These are phyloP conservation scores for Globisporangium perplexum DNA, from an alignment of 352 stramenopile genomes.

Conservation along the genomic window DNA sequence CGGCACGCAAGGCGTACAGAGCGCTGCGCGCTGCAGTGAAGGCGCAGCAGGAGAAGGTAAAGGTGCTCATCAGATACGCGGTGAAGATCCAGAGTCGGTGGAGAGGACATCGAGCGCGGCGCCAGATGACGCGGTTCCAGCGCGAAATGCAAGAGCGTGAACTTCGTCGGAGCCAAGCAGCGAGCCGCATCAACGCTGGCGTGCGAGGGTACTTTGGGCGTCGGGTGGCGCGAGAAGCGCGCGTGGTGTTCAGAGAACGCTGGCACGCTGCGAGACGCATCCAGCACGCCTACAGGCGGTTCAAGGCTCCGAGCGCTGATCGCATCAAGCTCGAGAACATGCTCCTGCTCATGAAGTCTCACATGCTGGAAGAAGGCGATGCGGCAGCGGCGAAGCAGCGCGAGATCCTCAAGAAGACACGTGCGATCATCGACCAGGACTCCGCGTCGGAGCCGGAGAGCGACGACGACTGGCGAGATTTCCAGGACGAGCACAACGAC, in stretches of 20 bases:
- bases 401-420: conserved; percentile 41
- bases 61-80: conserved; percentile 30
- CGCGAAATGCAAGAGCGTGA: conserved; percentile 27
- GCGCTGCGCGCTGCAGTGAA: conserved; percentile 40
- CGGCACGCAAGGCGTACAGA: conserved; percentile 44
- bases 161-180: conserved; percentile 26
- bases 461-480: conserved; percentile 76
- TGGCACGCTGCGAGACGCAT: conserved; percentile 38
- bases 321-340: conserved; percentile 45
- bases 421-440: conserved; percentile 43
- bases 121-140: conserved; percentile 26
- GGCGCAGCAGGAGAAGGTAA: conserved; percentile 27
- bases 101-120: conserved; percentile 40
- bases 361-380: conserved; percentile 40
- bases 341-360: conserved; percentile 38
- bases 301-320: conserved; percentile 33
- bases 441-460: conserved; percentile 70
- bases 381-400: conserved; percentile 35
- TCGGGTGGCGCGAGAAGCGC: conserved; percentile 27
- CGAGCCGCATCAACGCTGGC: conserved; percentile 57
- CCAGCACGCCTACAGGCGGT: conserved; percentile 43
- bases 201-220: conserved; percentile 60
- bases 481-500: conserved; percentile 51
- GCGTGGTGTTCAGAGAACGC: conserved; percentile 28
- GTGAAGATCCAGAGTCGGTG: conserved; percentile 65